Evolutionary conservation across 2,329 filamentous ascomycete genomes (phyloP).

Genomic region (Aspergillus costaricaensis): DNA sequence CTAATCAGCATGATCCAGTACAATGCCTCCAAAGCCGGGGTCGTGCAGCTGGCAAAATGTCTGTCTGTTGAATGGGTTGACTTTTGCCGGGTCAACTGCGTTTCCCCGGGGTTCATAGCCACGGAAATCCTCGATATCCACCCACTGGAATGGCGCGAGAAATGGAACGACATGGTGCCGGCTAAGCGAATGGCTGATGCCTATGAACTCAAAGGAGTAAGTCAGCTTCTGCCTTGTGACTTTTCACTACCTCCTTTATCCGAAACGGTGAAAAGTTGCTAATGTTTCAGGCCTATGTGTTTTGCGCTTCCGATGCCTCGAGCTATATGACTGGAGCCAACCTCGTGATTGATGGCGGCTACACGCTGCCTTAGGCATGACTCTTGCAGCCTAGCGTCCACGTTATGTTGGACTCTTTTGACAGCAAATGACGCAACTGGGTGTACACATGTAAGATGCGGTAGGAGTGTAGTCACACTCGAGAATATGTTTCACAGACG

Average conservation of each 20-base stretch:
- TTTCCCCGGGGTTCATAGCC: conserved; percentile 45
- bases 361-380: conserved; percentile 35
- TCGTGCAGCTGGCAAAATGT: conserved; percentile 43
- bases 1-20: conserved; percentile 24
- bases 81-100: conserved; percentile 43
- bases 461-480: not conserved
- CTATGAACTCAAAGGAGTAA: conserved; percentile 43
- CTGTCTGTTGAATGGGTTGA: conserved; percentile 44
- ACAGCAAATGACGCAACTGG: not conserved
- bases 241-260: not conserved
- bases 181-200: conserved; percentile 40
- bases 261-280: too few relatives aligned
- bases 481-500: not conserved
- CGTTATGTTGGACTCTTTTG: not conserved
- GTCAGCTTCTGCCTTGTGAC: not conserved
- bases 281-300: conserved; percentile 17
- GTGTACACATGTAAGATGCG: not conserved
- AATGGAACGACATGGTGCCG: conserved; percentile 45
- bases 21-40: conserved; percentile 41
- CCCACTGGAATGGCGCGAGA: conserved; percentile 34
- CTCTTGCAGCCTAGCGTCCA: not conserved
- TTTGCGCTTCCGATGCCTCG: conserved; percentile 50
- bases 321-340: conserved; percentile 54
- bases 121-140: conserved; percentile 42
- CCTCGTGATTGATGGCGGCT: conserved; percentile 52